A percentile compares a stretch with the other conserved stretches of the same genome.
Evolutionary conservation across 129 eudicot species (phyloP).

Genomic region (Saposhnikovia divaricata): DNA sequence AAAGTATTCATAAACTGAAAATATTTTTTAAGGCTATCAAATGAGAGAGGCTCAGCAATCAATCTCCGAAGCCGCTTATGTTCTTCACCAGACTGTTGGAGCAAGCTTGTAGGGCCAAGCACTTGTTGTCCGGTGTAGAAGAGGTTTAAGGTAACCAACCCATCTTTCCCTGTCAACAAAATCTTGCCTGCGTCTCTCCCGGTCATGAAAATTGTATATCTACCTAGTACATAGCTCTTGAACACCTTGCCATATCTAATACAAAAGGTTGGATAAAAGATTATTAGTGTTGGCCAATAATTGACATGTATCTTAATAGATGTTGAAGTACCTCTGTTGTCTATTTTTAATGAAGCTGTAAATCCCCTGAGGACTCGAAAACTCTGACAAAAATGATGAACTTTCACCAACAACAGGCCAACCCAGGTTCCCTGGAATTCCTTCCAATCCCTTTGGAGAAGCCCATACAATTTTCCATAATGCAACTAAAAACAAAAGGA

Average conservation of each 20-base stretch:
- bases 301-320: not conserved
- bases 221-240: slow-evolving; percentile 66
- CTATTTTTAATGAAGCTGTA: slow-evolving; percentile 62
- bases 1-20: slow-evolving; percentile 58
- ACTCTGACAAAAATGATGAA: slow-evolving; percentile 50
- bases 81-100: slow-evolving; percentile 66
- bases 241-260: slow-evolving; percentile 71
- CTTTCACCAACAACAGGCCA: slow-evolving; percentile 75
- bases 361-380: slow-evolving; percentile 67
- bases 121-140: slow-evolving; percentile 70
- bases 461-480: slow-evolving; percentile 23
- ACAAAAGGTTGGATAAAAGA: not conserved
- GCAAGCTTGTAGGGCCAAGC: slow-evolving; percentile 73
- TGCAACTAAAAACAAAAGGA: slow-evolving; percentile 12
- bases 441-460: slow-evolving; percentile 52
- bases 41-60: slow-evolving; percentile 68
- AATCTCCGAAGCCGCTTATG: slow-evolving; percentile 67
- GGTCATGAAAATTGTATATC: slow-evolving; percentile 58
- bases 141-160: slow-evolving; percentile 68
- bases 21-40: slow-evolving; percentile 60
- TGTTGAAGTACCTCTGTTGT: slow-evolving; percentile 44
- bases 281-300: not conserved
- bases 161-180: slow-evolving; percentile 73
- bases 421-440: slow-evolving; percentile 65
- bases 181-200: slow-evolving; percentile 80